Evolutionary conservation across 2,329 filamentous ascomycete species (phyloP).

Genomic region (Phyllosticta citriasiana): DNA sequence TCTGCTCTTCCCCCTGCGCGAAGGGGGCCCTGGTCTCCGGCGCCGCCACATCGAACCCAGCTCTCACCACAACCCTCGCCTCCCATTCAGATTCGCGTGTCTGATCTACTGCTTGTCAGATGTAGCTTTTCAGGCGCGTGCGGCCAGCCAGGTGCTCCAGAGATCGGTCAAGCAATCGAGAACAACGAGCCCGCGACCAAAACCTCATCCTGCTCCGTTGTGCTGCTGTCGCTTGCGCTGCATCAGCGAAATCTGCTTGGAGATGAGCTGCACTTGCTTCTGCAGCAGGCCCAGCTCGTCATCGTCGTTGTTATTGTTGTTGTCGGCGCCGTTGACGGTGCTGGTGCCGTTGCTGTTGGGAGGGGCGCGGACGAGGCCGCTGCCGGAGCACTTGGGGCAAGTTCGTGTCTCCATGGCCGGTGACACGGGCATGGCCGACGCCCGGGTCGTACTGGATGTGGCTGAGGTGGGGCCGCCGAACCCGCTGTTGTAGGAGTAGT

Average conservation of each 20-base stretch:
- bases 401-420: slow-evolving; percentile 2
- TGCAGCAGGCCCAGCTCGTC: slow-evolving; percentile 10
- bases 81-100: background rate
- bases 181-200: background rate
- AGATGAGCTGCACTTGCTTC: slow-evolving; percentile 10
- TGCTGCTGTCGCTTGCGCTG: slow-evolving; percentile 5
- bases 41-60: background rate
- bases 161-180: background rate
- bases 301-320: background rate
- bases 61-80: background rate
- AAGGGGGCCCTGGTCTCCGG: background rate
- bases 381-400: slow-evolving; percentile 5
- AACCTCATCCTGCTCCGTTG: slow-evolving; percentile 3
- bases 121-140: background rate
- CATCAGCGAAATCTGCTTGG: slow-evolving; percentile 12
- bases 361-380: slow-evolving; percentile 4
- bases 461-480: slow-evolving; percentile 8
- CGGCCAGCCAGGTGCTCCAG: background rate
- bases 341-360: slow-evolving; percentile 2
- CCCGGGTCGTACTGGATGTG: slow-evolving; percentile 5
- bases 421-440: slow-evolving; percentile 3
- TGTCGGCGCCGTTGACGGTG: background rate
- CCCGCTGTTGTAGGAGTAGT: slow-evolving; percentile 8
- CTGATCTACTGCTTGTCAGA: background rate
- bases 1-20: background rate